These are phyloP conservation scores for Hericium rajendrae DNA, from an alignment of 768 basidiomycete genomes.

Conservation along the genomic window DNA sequence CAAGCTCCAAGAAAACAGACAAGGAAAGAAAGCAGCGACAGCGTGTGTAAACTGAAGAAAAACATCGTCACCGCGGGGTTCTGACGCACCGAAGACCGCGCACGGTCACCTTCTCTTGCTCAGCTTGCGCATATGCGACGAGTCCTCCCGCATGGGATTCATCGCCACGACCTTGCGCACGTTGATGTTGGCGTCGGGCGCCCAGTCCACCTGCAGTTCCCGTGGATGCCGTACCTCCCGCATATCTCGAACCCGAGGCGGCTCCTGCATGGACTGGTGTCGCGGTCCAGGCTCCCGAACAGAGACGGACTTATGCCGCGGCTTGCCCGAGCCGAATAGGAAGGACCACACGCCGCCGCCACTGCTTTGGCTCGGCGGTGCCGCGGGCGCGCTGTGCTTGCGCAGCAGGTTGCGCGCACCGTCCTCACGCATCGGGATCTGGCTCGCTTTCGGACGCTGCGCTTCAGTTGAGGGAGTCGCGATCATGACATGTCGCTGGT, in stretches of 20 bases:
- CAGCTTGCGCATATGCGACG: neutral
- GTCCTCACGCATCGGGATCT: constrained; percentile 18
- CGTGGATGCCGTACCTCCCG: neutral
- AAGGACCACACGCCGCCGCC: constrained; percentile 8
- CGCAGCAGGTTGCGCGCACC: constrained; percentile 16
- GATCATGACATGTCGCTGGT: neutral
- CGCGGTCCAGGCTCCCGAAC: neutral
- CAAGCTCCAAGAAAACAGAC: neutral
- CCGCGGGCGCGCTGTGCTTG: constrained; percentile 15
- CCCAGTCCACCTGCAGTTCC: neutral
- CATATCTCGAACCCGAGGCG: neutral
- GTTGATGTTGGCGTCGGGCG: neutral
- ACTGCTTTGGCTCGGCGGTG: neutral
- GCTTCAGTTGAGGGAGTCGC: neutral
- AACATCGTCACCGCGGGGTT: too few relatives aligned
- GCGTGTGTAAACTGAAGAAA: too few relatives aligned
- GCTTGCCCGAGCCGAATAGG: constrained; percentile 13
- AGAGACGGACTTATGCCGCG: neutral
- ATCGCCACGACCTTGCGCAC: neutral
- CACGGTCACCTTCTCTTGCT: neutral
- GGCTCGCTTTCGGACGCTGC: constrained; percentile 8
- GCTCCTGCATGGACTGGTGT: neutral
- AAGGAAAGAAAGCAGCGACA: neutral
- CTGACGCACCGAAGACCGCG: neutral
- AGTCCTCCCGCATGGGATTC: neutral